Conservation (phyloP, 2,329 filamentous ascomycete species). For the Aspergillus pseudotamarii region DNA sequence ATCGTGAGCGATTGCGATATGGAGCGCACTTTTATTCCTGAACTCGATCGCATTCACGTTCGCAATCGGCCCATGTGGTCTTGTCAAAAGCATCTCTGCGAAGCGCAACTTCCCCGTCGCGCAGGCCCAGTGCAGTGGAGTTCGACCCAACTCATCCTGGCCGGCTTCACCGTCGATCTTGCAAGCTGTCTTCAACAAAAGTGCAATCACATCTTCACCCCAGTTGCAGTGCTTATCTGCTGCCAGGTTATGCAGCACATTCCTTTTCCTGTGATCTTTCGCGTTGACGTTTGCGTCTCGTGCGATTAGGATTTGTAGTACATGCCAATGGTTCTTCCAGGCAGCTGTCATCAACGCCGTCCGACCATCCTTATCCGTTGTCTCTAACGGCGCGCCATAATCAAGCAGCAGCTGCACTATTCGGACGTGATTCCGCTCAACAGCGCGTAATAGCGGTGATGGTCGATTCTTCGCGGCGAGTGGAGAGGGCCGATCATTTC, state of each 20-base stretch:
- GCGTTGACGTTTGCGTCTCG: constrained; percentile 41
- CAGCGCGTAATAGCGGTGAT: constrained; percentile 42
- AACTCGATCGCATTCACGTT: constrained; percentile 48
- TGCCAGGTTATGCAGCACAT: constrained; percentile 47
- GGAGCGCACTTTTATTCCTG: constrained; percentile 50
- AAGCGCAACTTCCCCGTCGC: constrained; percentile 58
- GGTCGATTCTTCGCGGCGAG: constrained; percentile 32
- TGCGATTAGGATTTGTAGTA: constrained; percentile 42
- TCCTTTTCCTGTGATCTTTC: constrained; percentile 32
- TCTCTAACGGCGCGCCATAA: constrained; percentile 34
- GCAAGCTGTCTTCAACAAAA: constrained; percentile 44
- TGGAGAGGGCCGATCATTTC: constrained; percentile 33
- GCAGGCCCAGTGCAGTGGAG: constrained; percentile 61
- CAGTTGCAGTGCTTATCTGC: constrained; percentile 52
- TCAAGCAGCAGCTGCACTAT: constrained; percentile 50
- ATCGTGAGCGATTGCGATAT: constrained; percentile 52
- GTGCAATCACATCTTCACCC: constrained; percentile 48
- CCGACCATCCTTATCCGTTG: constrained; percentile 49
- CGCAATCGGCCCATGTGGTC: constrained; percentile 36
- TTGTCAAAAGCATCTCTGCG: constrained; percentile 50
- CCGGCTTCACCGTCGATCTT: constrained; percentile 43
- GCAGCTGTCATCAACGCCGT: constrained; percentile 50
- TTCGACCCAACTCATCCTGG: constrained; percentile 52
- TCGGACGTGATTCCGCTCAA: constrained; percentile 44
- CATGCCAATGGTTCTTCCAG: constrained; percentile 44